Evolutionary conservation across 164 flowering plant species (phyloP).

Genomic region (Umbilicus rupestris): DNA sequence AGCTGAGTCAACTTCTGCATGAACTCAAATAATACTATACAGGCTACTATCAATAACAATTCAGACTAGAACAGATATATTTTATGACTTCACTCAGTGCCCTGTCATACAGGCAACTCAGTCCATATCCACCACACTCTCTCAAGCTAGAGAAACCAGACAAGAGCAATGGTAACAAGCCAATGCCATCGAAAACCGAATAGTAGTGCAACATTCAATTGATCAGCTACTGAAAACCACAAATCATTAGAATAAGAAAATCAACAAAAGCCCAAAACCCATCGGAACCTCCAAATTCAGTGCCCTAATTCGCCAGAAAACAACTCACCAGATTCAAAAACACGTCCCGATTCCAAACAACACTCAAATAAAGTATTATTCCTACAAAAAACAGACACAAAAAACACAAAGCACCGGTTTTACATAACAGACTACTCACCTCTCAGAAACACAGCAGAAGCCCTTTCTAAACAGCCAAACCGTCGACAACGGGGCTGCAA

Average conservation of each 20-base stretch:
- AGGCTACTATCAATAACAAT: background rate
- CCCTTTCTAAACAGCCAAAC: too few species aligned
- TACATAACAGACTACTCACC: background rate
- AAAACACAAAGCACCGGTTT: background rate
- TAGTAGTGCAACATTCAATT: too few species aligned
- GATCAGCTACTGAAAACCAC: background rate
- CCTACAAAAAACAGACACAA: background rate
- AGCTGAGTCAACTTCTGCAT: background rate
- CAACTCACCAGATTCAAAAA: background rate
- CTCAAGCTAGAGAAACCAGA: too few species aligned
- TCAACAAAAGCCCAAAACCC: background rate
- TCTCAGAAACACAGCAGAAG: background rate
- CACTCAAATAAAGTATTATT: background rate
- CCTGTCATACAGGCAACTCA: background rate
- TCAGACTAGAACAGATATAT: background rate
- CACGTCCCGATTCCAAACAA: background rate
- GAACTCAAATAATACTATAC: background rate
- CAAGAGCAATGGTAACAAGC: background rate
- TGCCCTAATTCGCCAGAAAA: background rate
- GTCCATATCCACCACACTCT: background rate
- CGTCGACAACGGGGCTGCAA: background rate
- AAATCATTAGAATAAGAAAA: background rate
- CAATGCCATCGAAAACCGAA: background rate
- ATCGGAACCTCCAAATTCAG: background rate
- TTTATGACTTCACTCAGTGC: background rate